Conservation (phyloP, 352 stramenopile genomes). For the Phytophthora melonis region DNA sequence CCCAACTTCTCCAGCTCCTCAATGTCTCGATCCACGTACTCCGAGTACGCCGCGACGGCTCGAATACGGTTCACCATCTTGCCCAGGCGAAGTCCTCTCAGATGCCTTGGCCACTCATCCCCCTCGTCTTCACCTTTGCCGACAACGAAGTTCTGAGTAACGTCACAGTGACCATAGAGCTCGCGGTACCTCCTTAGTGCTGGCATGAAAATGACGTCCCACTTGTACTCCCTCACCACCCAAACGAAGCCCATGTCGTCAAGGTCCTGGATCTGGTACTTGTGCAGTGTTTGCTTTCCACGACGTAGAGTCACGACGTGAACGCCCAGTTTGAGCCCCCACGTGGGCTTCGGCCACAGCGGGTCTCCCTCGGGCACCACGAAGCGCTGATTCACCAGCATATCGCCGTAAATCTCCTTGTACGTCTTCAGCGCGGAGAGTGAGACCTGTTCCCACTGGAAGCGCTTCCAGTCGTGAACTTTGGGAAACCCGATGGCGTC, state of each 20-base stretch:
- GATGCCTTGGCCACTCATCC: slow-evolving; percentile 32
- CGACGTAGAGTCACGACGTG: slow-evolving; percentile 52
- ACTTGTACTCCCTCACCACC: slow-evolving; percentile 46
- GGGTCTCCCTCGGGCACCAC: slow-evolving; percentile 39
- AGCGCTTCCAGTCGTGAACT: slow-evolving; percentile 50
- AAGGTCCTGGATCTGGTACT: slow-evolving; percentile 47
- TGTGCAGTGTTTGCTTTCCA: slow-evolving; percentile 19
- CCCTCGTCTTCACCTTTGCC: slow-evolving; percentile 18
- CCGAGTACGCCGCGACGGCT: slow-evolving; percentile 31
- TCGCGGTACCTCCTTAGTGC: slow-evolving; percentile 45
- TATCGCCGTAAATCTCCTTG: slow-evolving; percentile 39
- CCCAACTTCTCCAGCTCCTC: slow-evolving; percentile 51
- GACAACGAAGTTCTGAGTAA: slow-evolving; percentile 54
- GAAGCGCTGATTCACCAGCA: slow-evolving; percentile 50
- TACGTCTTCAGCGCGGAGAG: slow-evolving; percentile 50
- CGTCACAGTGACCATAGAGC: slow-evolving; percentile 49
- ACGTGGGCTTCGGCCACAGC: slow-evolving; percentile 46
- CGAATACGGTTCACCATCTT: slow-evolving; percentile 61
- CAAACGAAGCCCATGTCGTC: slow-evolving; percentile 53
- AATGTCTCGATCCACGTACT: slow-evolving; percentile 45
- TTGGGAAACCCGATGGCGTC: slow-evolving; percentile 40
- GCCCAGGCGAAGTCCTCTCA: slow-evolving; percentile 55
- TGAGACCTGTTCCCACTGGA: slow-evolving; percentile 46
- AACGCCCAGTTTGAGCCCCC: slow-evolving; percentile 47
- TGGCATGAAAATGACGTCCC: slow-evolving; percentile 51